Evolutionary conservation across 164 flowering plant genomes (phyloP), one percentile per base, ranked within the genome.

Genomic region (Vitis cinerea): DNA sequence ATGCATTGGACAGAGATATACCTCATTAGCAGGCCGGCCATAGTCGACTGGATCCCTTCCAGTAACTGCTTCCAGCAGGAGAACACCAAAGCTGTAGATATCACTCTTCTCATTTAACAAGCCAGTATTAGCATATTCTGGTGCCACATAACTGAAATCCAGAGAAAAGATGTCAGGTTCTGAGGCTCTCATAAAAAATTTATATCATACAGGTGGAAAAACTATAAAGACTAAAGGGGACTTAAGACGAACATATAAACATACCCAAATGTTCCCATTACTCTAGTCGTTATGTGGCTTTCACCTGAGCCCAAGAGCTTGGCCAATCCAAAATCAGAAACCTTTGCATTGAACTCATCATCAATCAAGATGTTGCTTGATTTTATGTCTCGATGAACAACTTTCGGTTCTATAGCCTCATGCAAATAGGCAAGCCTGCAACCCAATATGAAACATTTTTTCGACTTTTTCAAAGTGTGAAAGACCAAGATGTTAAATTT

Each of bases 201-300:
- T 23, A 23, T 23, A 23, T 23, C 12, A 23, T 44, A 19, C 10
- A 53, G 27, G 27, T 23, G 27, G 27, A 23, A 23, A 23, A 16
- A 47, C 1, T 30, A 27, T 44, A 51, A 55, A 10, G 19, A 23
- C 59, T 11, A 27, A 70, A 56, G 17, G 23, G 50, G 14, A 23
- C 11, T 29, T 12, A 14, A 10, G 48, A 58, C 3, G 23, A 30
- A 37, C 19, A 58, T 29, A 29, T 7, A 37, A 6, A 63, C 77
- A n/a, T 83, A 89, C 94, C 94, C 94, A 75, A 87, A 89, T 52
- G 94, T 89, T 54, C 94, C 94, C 94, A 89, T 89, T 19, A 89
- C 94, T 80, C 94, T 77, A 31, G 94, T 89, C 10, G 88, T 85
- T 64, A 89, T 83, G 78, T 89, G 94, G 75, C 94, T 89, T 69